phyloP scores from a whole-genome alignment of 2,329 filamentous ascomycete genomes.

The Xylaria sp. region DNA sequence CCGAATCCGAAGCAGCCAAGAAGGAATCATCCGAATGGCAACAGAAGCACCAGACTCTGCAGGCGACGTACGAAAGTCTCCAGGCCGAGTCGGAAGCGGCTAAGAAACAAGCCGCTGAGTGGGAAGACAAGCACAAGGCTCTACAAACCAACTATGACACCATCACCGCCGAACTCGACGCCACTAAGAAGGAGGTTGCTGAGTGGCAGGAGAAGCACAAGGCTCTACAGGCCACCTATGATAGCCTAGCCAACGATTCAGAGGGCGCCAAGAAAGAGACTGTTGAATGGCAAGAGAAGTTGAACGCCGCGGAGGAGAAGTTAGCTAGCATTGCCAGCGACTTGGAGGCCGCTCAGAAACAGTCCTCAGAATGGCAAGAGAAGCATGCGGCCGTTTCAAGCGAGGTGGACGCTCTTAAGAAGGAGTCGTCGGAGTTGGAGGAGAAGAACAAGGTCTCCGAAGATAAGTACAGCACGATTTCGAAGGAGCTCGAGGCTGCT shows the following conservation, averaged over 20 bases:
- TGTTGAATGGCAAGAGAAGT: conserved; percentile 48
- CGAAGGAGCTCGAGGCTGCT: conserved; percentile 46
- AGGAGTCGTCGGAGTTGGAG: conserved; percentile 42
- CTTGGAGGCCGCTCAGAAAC: conserved; percentile 51
- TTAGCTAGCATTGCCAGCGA: conserved; percentile 47
- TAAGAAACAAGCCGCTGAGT: conserved; percentile 38
- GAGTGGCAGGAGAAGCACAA: conserved; percentile 43
- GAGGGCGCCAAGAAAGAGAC: conserved; percentile 37
- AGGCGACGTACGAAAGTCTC: conserved; percentile 34
- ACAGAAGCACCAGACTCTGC: conserved; percentile 39
- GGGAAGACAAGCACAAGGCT: conserved; percentile 25
- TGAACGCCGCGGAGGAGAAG: conserved; percentile 37
- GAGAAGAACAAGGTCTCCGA: conserved; percentile 42
- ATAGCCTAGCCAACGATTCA: conserved; percentile 43
- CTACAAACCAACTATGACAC: conserved; percentile 20
- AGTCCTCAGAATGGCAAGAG: conserved; percentile 44
- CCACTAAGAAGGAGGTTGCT: conserved; percentile 41
- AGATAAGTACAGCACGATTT: conserved; percentile 35
- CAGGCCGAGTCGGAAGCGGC: conserved; percentile 42
- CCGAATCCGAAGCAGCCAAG: conserved; percentile 41
- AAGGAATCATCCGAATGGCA: conserved; percentile 41
- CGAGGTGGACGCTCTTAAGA: conserved; percentile 45
- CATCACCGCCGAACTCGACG: conserved; percentile 26
- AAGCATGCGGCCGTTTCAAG: conserved; percentile 39
- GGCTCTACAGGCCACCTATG: conserved; percentile 39